Percentiles rank a stretch among this genome's conserved stretches.
These are phyloP conservation scores for Euptelea pleiosperma DNA, from an alignment of 164 flowering plant genomes.

Conservation along the genomic window DNA sequence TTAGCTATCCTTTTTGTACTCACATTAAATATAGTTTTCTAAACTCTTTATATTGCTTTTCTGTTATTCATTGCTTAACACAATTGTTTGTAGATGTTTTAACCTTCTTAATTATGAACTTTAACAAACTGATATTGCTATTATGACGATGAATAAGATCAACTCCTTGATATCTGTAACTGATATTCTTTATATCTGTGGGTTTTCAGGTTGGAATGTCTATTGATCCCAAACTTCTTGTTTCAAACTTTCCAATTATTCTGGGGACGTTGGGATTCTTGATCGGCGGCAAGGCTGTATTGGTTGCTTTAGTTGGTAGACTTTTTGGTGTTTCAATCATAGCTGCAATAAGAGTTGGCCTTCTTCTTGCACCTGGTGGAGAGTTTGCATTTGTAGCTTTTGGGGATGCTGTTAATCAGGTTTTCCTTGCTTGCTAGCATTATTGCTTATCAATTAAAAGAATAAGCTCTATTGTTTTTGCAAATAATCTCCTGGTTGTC, in stretches of 20 bases:
- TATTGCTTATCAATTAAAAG: too few species aligned
- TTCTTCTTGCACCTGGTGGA: slow-evolving; percentile 99
- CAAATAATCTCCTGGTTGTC: neutral
- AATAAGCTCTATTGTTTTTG: too few species aligned
- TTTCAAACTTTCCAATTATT: slow-evolving; percentile 85
- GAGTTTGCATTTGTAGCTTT: slow-evolving; percentile 99
- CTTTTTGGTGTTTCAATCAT: slow-evolving; percentile 85
- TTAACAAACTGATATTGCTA: too few species aligned
- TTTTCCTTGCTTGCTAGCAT: slow-evolving; percentile 19
- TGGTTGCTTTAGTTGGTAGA: slow-evolving; percentile 80
- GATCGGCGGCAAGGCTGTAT: slow-evolving; percentile 76
- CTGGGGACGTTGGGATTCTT: slow-evolving; percentile 72
- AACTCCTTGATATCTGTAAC: too few species aligned
- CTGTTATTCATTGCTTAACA: too few species aligned
- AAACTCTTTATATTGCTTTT: neutral
- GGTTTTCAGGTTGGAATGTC: slow-evolving; percentile 97
- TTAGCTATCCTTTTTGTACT: neutral
- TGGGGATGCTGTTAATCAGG: slow-evolving; percentile 99
- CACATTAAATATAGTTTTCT: neutral
- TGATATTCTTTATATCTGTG: slow-evolving; percentile 3
- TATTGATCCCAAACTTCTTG: slow-evolving; percentile 92
- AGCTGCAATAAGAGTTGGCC: slow-evolving; percentile 93
- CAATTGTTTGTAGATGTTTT: too few species aligned
- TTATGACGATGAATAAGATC: too few species aligned
- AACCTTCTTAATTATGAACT: too few species aligned